Conservation (phyloP, 1,139 yeast genomes). For the Sugiyamaella pinicola region DNA sequence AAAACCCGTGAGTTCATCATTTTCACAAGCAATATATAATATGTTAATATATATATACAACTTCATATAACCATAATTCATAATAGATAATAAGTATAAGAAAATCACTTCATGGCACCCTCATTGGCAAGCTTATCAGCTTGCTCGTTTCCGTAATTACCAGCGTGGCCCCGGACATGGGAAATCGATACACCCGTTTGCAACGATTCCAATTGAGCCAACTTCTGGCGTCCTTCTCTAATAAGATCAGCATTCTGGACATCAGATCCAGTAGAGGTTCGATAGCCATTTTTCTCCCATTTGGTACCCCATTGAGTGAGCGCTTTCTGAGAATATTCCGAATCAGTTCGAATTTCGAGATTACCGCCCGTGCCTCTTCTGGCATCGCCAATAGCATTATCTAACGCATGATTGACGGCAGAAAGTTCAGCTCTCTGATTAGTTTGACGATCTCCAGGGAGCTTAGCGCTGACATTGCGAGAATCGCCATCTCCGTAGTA, state of each 20-base stretch:
- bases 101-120: conserved; percentile 44
- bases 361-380: conserved; percentile 7
- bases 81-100: neutral
- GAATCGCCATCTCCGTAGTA: conserved; percentile 61
- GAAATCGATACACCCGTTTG: conserved; percentile 45
- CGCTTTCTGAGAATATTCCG: conserved; percentile 55
- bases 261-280: conserved; percentile 46
- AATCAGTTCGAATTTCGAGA: conserved; percentile 54
- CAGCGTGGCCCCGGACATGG: conserved; percentile 76
- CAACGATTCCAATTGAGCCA: conserved; percentile 28
- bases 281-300: conserved; percentile 62
- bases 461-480: conserved; percentile 57
- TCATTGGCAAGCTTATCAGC: conserved; percentile 76
- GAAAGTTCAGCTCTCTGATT: conserved; percentile 80
- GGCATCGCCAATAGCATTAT: conserved; percentile 36
- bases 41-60: neutral
- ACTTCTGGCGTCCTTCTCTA: conserved; percentile 27
- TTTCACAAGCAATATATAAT: too few species aligned
- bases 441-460: conserved; percentile 56
- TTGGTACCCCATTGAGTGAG: conserved; percentile 53
- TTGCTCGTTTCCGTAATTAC: conserved; percentile 66
- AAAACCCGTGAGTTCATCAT: too few species aligned
- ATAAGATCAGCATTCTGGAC: conserved; percentile 60
- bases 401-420: conserved; percentile 63
- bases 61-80: neutral